A percentile compares a stretch with the other conserved stretches of the same genome.
Evolutionary conservation across 768 basidiomycete genomes (phyloP).

Genomic region (Lentinula raphanica): DNA sequence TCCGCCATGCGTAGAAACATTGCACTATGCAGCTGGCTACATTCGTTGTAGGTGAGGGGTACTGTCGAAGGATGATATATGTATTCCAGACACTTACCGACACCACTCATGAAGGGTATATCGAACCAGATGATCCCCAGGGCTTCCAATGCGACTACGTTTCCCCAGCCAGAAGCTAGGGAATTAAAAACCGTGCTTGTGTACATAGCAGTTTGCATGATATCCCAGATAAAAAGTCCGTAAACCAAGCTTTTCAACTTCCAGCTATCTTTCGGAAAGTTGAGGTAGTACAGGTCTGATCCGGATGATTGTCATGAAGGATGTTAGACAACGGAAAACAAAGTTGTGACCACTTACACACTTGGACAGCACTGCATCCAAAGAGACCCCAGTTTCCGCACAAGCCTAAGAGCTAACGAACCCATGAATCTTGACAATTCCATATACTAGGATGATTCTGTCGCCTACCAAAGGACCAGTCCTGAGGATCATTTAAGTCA

Average conservation of each 20-base stretch:
- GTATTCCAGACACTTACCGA: background rate
- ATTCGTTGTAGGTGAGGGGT: background rate
- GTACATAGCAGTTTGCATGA: background rate
- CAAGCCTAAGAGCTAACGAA: background rate
- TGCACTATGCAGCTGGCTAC: background rate
- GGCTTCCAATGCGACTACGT: background rate
- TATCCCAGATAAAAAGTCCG: background rate
- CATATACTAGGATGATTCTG: too few species aligned
- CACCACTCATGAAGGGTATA: slow-evolving; percentile 3
- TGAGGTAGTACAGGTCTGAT: background rate
- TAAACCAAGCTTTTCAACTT: background rate
- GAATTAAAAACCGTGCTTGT: background rate
- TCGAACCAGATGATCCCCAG: background rate
- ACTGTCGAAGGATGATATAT: background rate
- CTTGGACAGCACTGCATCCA: background rate
- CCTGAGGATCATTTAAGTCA: background rate
- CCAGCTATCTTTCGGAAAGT: background rate
- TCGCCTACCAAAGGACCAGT: slow-evolving; percentile 2
- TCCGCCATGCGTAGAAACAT: slow-evolving; percentile 4
- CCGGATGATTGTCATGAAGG: background rate
- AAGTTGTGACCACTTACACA: background rate
- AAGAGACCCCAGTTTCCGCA: slow-evolving; percentile 2
- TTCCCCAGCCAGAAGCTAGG: background rate
- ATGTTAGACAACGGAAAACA: background rate
- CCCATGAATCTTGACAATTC: background rate